A percentile compares a stretch with the other conserved stretches of the same genome.
Evolutionary conservation across 257 asterid genomes (phyloP).

Genomic region (Henckelia pumila): DNA sequence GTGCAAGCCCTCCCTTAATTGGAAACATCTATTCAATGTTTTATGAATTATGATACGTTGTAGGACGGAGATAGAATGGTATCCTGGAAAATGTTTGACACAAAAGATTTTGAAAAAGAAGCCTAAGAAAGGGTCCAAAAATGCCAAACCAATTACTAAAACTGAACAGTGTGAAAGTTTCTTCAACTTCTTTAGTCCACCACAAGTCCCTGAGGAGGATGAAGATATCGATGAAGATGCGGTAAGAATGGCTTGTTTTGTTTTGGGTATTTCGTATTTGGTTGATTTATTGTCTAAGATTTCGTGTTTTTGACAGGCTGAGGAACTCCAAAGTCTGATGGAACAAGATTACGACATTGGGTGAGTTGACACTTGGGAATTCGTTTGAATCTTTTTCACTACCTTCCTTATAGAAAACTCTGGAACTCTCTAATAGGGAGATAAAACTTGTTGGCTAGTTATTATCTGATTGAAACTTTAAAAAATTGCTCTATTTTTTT

Average conservation of each 20-base stretch:
- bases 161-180: slow-evolving; percentile 85
- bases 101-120: slow-evolving; percentile 75
- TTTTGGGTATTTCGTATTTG: not conserved
- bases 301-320: slow-evolving; percentile 47
- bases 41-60: not conserved
- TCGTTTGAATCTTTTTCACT: not conserved
- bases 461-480: no score
- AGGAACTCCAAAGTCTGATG: slow-evolving; percentile 75
- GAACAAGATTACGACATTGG: slow-evolving; percentile 92
- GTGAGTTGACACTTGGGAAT: slow-evolving; percentile 32
- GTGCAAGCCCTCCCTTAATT: no score
- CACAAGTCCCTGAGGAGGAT: slow-evolving; percentile 75
- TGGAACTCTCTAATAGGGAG: no score
- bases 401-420: no score
- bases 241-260: slow-evolving; percentile 38
- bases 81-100: slow-evolving; percentile 73
- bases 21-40: no score
- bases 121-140: slow-evolving; percentile 85
- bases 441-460: no score
- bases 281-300: not conserved
- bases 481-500: no score
- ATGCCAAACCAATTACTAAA: slow-evolving; percentile 65
- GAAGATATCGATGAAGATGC: slow-evolving; percentile 86
- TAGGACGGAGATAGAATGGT: slow-evolving; percentile 84
- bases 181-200: slow-evolving; percentile 92